Base-by-base conservation (phyloP, 768 basidiomycete species). In the Tricholoma sp. region DNA sequence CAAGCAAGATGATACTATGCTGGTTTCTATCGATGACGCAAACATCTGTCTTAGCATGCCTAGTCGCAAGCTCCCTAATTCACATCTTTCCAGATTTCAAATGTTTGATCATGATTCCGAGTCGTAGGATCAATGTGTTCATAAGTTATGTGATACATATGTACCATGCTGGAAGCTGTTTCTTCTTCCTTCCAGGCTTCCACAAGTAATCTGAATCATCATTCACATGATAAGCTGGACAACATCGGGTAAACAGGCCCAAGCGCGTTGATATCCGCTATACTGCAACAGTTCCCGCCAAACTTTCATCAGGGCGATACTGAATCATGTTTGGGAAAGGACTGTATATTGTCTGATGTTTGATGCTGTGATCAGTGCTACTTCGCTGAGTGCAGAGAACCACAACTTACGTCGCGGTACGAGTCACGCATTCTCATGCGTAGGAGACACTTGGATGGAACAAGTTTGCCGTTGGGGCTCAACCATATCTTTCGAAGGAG, bases 361-460 rank as follows among this genome's bases (percentile, higher is more conserved):
- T 24, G 54, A 29, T 33, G 37, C 4, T 54, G 39, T 56, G 48
- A 32, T 41, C 13, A 56, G 45, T 41, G 37, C 32, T 20, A 59
- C n/a, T 31, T 34, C 10, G 5, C 5, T 37, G 34, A 28, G 36
- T 29, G 13, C 45, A 42, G 32, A n/a, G n/a, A 34, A 18, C 6
- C 31, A 32, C n/a, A 12, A 68, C 75, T 65, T 65, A 82, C 82
- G 66, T 82, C 79, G 47, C 81, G 76, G 57, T 83, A 83, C 39
- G 80, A 75, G 53, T 79, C 79, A 44, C 76, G 74, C 68, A 83
- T 70, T 24, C 81, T 74, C 82, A 84, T 84, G 24, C 80, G 74
- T 74, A 84, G 69, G 41, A 84, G 65, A 61, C 82, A 83, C 62
- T 83, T 84, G 6, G 81, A 82, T 11, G 76, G 67, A 3, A 84